Evolutionary conservation across 306 rosid species (phyloP).

Genomic region (Vigna mungo): DNA sequence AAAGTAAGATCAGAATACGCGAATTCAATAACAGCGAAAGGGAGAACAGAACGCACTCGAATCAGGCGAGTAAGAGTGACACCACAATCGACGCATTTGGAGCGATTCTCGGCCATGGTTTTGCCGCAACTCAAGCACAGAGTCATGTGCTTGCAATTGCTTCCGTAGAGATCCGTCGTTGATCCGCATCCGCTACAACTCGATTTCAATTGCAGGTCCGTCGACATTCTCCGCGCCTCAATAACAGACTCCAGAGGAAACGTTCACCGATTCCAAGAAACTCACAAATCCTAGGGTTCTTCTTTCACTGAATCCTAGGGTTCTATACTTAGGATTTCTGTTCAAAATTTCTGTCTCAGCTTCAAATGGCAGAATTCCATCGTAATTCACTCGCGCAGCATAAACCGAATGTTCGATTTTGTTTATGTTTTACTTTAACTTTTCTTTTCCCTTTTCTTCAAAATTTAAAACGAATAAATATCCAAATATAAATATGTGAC

Average conservation of each 20-base stretch:
- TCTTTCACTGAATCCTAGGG: too few relatives aligned
- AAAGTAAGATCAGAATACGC: not conserved
- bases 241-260: not conserved
- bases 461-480: too few relatives aligned
- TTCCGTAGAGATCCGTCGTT: conserved; percentile 82
- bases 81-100: conserved; percentile 82
- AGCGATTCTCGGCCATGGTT: conserved; percentile 76
- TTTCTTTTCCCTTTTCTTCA: too few relatives aligned
- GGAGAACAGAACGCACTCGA: conserved; percentile 61
- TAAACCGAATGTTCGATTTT: not conserved
- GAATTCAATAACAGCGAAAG: not conserved
- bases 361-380: conserved; percentile 9
- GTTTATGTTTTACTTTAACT: too few relatives aligned
- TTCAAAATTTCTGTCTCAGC: not conserved
- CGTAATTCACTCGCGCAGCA: not conserved
- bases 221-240: conserved; percentile 48
- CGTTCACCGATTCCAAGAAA: not conserved
- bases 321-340: not conserved
- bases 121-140: conserved; percentile 86
- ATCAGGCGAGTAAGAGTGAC: conserved; percentile 75
- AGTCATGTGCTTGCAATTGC: conserved; percentile 96
- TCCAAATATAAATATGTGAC: too few relatives aligned
- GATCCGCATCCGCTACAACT: conserved; percentile 83
- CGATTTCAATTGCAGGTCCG: conserved; percentile 67
- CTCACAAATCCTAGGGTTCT: conserved; percentile 33